Percentiles rank a stretch among this genome's conserved stretches.
These are phyloP conservation scores for Candida sakaeoensis DNA, from an alignment of 805 yeast species.

Conservation along the genomic window DNA sequence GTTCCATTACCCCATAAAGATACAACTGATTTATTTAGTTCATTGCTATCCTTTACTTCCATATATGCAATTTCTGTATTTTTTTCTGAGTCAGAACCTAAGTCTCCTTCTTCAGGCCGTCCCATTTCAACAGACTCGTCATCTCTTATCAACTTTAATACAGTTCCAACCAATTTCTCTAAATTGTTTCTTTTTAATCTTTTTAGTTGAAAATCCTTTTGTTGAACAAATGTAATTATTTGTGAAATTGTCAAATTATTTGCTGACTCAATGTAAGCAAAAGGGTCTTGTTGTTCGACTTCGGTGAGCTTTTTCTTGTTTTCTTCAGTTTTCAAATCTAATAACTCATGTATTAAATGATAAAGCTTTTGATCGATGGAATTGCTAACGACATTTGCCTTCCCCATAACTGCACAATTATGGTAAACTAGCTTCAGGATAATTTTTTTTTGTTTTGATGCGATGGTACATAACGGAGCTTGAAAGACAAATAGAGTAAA, in stretches of 20 bases:
- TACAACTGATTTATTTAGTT: constrained; percentile 73
- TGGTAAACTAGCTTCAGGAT: not conserved
- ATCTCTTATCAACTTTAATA: constrained; percentile 49
- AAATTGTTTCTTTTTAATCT: constrained; percentile 65
- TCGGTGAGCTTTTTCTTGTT: constrained; percentile 18
- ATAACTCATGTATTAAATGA: constrained; percentile 49
- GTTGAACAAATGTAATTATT: constrained; percentile 55
- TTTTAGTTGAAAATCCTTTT: constrained; percentile 61
- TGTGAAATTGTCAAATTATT: constrained; percentile 51
- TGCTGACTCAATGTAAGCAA: constrained; percentile 53
- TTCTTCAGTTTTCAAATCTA: constrained; percentile 58
- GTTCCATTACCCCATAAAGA: constrained; percentile 53
- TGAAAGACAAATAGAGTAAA: no score
- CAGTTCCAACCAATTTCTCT: constrained; percentile 61
- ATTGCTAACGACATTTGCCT: constrained; percentile 1
- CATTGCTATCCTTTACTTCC: constrained; percentile 63
- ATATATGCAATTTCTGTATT: constrained; percentile 48
- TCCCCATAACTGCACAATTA: constrained; percentile 2
- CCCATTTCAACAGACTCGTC: constrained; percentile 62
- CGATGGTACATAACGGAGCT: no score
- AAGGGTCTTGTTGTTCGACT: constrained; percentile 23
- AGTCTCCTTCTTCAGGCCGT: constrained; percentile 12
- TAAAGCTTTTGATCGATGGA: constrained; percentile 42
- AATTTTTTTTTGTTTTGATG: not conserved
- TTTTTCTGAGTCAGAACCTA: constrained; percentile 32